Evolutionary conservation across 495 filamentous ascomycete genomes (phyloP).

Genomic region (Hamigera avellanea): DNA sequence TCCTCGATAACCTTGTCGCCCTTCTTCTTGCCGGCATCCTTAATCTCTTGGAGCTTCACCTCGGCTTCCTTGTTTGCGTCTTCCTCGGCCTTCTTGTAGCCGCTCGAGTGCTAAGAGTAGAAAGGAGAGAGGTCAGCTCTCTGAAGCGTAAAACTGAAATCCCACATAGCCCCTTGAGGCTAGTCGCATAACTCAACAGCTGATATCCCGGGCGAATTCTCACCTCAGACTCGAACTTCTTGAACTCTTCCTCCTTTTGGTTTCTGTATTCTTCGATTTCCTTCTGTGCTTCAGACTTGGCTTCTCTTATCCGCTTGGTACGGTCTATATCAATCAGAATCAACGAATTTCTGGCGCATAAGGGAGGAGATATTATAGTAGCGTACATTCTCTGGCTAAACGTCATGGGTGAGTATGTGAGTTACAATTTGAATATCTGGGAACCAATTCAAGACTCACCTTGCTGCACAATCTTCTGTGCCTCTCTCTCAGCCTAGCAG

Average conservation of each 20-base stretch:
- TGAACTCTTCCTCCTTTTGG: constrained; percentile 87
- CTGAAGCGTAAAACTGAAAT: neutral
- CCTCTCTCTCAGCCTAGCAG: constrained; percentile 85
- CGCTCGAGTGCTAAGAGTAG: constrained; percentile 58
- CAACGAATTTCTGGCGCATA: constrained; percentile 5
- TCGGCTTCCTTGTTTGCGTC: constrained; percentile 77
- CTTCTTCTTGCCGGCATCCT: constrained; percentile 62
- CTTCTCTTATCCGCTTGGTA: constrained; percentile 93
- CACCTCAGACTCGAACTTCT: constrained; percentile 89
- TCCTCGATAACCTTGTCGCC: constrained; percentile 70
- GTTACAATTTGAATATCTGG: constrained; percentile 8
- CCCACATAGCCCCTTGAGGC: neutral
- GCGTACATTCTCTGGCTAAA: constrained; percentile 64
- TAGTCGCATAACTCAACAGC: neutral
- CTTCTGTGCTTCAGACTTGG: constrained; percentile 89
- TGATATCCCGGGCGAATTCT: constrained; percentile 5
- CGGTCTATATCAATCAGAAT: constrained; percentile 52
- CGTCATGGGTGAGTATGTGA: constrained; percentile 17
- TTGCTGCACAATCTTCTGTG: constrained; percentile 97
- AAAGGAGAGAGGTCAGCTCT: constrained; percentile 6
- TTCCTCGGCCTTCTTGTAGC: constrained; percentile 78
- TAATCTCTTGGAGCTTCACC: constrained; percentile 69
- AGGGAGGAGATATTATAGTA: constrained; percentile 3
- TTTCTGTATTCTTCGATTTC: constrained; percentile 92
- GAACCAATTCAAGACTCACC: constrained; percentile 44